Evolutionary conservation across 345 rosid genomes (phyloP).

Genomic region (Euphorbia pulcherrima): DNA sequence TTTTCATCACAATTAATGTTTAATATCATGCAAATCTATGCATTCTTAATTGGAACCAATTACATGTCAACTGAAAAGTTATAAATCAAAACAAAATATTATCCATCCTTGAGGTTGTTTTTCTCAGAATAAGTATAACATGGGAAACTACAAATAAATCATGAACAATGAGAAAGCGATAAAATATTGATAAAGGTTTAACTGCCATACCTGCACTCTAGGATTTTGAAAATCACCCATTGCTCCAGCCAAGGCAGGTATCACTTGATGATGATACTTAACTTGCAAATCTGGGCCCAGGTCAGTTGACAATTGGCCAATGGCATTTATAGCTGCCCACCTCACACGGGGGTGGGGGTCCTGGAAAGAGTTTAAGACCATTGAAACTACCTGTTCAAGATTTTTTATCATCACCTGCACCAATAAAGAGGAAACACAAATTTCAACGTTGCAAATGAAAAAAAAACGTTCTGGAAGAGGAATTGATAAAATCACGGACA

Average conservation of each 20-base stretch:
- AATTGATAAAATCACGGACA: not conserved
- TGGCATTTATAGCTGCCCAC: slow-evolving; percentile 99
- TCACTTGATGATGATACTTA: slow-evolving; percentile 67
- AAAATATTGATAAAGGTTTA: not conserved
- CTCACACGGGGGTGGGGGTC: slow-evolving; percentile 93
- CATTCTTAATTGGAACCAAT: not conserved
- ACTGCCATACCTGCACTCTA: slow-evolving; percentile 68
- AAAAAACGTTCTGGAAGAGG: not conserved
- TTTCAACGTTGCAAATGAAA: slow-evolving; percentile 58
- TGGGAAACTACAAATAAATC: not conserved
- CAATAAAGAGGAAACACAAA: slow-evolving; percentile 22
- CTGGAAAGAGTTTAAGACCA: slow-evolving; percentile 78
- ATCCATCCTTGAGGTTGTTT: not conserved
- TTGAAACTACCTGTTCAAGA: slow-evolving; percentile 77
- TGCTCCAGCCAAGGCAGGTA: slow-evolving; percentile 73
- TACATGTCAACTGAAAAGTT: not conserved
- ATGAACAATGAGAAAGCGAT: not conserved
- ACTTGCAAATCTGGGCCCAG: slow-evolving; percentile 94
- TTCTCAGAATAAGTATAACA: not conserved
- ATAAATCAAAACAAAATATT: not conserved
- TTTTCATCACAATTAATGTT: not conserved
- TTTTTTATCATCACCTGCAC: slow-evolving; percentile 34
- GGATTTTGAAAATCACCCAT: slow-evolving; percentile 97
- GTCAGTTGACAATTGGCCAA: slow-evolving; percentile 92
- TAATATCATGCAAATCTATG: not conserved